Evolutionary conservation across 306 rosid genomes (phyloP).

Genomic region (Corylus heterophylla): DNA sequence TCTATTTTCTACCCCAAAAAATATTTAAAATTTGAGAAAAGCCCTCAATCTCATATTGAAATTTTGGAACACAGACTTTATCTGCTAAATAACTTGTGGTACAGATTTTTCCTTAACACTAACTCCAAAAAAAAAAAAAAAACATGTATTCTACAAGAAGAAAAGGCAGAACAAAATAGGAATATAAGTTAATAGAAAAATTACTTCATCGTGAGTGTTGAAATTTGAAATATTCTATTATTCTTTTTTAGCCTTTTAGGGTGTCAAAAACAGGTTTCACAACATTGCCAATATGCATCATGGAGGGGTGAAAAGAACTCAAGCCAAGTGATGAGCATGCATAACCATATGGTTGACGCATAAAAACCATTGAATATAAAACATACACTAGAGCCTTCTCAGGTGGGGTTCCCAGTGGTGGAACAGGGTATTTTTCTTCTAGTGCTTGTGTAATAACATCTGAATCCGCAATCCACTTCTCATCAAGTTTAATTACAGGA

Average conservation of each 20-base stretch:
- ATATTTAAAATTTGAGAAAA: no score
- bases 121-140: no score
- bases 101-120: no score
- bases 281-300: not conserved
- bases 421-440: conserved; percentile 90
- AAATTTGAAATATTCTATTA: no score
- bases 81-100: no score
- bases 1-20: no score
- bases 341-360: conserved; percentile 21
- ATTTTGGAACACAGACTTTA: no score
- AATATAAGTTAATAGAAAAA: no score
- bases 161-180: no score
- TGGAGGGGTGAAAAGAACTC: not conserved
- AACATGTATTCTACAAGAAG: no score
- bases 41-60: not conserved
- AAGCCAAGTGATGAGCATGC: conserved; percentile 6
- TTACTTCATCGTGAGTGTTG: no score
- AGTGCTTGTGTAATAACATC: conserved; percentile 73
- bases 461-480: conserved; percentile 90
- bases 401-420: conserved; percentile 74
- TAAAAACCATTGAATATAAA: conserved; percentile 2
- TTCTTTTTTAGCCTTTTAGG: no score
- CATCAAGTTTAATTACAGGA: conserved; percentile 74
- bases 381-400: conserved; percentile 83
- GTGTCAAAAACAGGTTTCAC: not conserved